phyloP scores from a whole-genome alignment of 2,329 filamentous ascomycete species.

The Plenodomus biglobosus region DNA sequence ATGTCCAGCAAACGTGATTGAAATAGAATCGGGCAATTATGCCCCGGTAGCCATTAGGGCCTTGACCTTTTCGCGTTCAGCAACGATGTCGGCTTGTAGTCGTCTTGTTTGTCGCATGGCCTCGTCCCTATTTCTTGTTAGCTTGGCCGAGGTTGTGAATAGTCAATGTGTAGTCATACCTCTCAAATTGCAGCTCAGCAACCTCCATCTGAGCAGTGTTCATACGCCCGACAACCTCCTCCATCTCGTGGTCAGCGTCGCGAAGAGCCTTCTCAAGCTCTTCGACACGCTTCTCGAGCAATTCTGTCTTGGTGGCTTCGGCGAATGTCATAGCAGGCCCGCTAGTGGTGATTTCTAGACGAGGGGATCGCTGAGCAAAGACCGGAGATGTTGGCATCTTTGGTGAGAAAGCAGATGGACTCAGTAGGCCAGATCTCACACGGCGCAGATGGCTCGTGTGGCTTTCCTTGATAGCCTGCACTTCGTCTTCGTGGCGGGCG shows the following conservation, averaged over 20 bases:
- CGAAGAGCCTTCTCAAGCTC: slow-evolving; percentile 81
- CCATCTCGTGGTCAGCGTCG: slow-evolving; percentile 78
- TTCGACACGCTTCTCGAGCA: slow-evolving; percentile 74
- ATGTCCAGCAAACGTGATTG: slow-evolving; percentile 19
- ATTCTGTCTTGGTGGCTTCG: slow-evolving; percentile 72
- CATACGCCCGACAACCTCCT: slow-evolving; percentile 79
- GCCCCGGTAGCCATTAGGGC: slow-evolving; percentile 45
- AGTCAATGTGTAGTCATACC: slow-evolving; percentile 38
- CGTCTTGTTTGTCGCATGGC: slow-evolving; percentile 70
- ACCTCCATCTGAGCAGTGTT: slow-evolving; percentile 83
- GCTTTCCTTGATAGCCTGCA: slow-evolving; percentile 72
- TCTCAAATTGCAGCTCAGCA: slow-evolving; percentile 72
- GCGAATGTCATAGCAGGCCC: slow-evolving; percentile 62
- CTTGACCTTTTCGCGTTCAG: slow-evolving; percentile 63
- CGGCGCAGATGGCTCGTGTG: slow-evolving; percentile 77
- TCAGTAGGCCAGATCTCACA: slow-evolving; percentile 57
- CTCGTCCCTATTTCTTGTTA: slow-evolving; percentile 59
- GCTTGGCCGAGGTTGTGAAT: slow-evolving; percentile 4
- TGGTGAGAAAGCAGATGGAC: slow-evolving; percentile 56
- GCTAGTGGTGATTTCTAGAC: slow-evolving; percentile 62
- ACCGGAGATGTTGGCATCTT: slow-evolving; percentile 65
- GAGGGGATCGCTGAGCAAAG: slow-evolving; percentile 60
- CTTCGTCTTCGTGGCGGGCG: slow-evolving; percentile 81
- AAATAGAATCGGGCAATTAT: slow-evolving; percentile 16
- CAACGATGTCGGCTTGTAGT: slow-evolving; percentile 67